Evolutionary conservation across 2,329 filamentous ascomycete species (phyloP).

Genomic region (Cercospora sp.): DNA sequence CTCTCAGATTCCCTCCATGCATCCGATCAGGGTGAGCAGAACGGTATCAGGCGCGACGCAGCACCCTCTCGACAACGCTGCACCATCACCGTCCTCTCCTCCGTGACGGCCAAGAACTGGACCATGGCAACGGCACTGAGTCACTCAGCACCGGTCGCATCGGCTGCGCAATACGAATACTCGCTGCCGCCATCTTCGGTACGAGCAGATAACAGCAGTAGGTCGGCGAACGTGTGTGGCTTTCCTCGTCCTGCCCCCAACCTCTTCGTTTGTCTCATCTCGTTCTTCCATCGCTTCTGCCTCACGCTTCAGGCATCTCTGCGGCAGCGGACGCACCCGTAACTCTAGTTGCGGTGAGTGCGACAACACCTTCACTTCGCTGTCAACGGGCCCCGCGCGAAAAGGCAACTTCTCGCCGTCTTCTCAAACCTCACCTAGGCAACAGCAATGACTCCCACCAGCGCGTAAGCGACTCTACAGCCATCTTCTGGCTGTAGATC

Average conservation of each 20-base stretch:
- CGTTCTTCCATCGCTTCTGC: background rate
- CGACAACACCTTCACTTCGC: slow-evolving; percentile 6
- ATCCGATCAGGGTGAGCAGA: background rate
- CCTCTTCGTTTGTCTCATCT: background rate
- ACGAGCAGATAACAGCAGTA: background rate
- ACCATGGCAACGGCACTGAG: background rate
- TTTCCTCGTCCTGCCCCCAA: background rate
- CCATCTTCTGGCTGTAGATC: slow-evolving; percentile 6
- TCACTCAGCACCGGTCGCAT: background rate
- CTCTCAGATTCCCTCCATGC: background rate
- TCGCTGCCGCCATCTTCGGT: background rate
- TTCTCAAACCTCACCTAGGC: background rate
- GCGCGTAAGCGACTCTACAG: slow-evolving; percentile 10
- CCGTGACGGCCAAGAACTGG: background rate
- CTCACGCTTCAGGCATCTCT: background rate
- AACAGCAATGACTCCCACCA: slow-evolving; percentile 4
- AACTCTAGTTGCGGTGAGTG: slow-evolving; percentile 5
- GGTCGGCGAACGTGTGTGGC: background rate
- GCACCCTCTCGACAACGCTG: background rate
- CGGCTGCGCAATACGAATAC: background rate
- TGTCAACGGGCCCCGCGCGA: background rate
- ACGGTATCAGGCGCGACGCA: background rate
- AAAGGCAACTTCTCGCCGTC: background rate
- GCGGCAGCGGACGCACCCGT: background rate
- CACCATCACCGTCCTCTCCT: background rate